Conservation (phyloP, 2,329 filamentous ascomycete genomes). For the Epichloe festucae region DNA sequence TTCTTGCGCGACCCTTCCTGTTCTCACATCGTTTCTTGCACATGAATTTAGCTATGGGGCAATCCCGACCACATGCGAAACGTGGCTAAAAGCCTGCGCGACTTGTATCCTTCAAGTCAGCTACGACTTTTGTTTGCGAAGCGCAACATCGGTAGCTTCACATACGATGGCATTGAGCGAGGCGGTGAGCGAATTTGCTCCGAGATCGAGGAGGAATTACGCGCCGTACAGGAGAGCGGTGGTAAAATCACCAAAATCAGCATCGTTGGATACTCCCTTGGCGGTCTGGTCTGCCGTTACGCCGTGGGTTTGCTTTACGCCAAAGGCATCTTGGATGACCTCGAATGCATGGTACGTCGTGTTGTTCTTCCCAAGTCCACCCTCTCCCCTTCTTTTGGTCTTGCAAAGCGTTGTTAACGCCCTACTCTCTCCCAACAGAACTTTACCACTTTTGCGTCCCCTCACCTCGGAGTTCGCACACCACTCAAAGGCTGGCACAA, state of each 20-base stretch:
- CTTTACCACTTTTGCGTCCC: constrained; percentile 85
- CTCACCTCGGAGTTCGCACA: constrained; percentile 63
- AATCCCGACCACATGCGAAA: constrained; percentile 61
- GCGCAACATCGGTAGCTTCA: constrained; percentile 60
- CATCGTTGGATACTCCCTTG: constrained; percentile 81
- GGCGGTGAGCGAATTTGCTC: constrained; percentile 54
- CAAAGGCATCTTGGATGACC: constrained; percentile 63
- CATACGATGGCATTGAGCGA: constrained; percentile 56
- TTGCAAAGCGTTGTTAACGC: neutral
- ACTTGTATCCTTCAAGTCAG: constrained; percentile 45
- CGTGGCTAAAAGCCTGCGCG: constrained; percentile 52
- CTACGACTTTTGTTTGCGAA: constrained; percentile 60
- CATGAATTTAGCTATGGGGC: constrained; percentile 51
- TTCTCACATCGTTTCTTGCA: neutral
- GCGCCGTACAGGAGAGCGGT: constrained; percentile 44
- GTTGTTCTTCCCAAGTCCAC: neutral
- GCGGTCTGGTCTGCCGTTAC: constrained; percentile 77
- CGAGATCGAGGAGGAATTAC: constrained; percentile 53
- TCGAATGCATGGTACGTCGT: constrained; percentile 59
- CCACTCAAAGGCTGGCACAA: constrained; percentile 54
- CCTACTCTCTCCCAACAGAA: constrained; percentile 36
- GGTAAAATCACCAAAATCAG: constrained; percentile 70
- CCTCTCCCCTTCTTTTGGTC: neutral
- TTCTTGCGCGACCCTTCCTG: neutral
- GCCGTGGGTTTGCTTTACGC: constrained; percentile 72